Evolutionary conservation across 1,284 basidiomycete species (phyloP), one percentile per base, ranked within the genome.

Genomic region (Melampsora americana): DNA sequence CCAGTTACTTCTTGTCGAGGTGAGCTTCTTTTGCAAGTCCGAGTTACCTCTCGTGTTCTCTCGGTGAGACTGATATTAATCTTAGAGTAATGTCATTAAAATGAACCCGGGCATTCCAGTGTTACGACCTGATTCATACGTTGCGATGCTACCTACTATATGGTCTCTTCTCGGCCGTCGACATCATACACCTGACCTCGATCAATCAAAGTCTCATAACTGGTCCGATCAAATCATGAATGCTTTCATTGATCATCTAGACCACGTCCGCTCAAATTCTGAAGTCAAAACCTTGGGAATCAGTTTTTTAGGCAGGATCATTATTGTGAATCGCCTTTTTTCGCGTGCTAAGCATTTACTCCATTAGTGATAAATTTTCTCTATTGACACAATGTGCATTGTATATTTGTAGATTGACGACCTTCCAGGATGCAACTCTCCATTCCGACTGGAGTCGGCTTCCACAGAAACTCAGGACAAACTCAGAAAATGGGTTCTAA

Each of bases 71-170:
- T 69, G 28, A 42, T 61, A 62, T 50, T 14, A 16, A 20, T 64
- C 42, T 5, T 62, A 44, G 65, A 59, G 76, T 76, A 60, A 78
- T 28, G 79, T 78, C n/a, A 78, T 78, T 30, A 79, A 80, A 59
- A 79, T 77, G 84, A 85, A 80, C 79, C 86, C 79, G 80, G 83
- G 82, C 81, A 84, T 80, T 78, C 87, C 85, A 18, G 77, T 83
- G 0, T 84, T 94, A 66, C 86, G 87, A 14, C 83, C 88, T 0
- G 81, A 85, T n/a, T 86, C 88, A 16, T 95, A 93, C 83, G 80
- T 83, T 2, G 86, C 89, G 1, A 85, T 95, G 39, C 84, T 93
- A 26, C 92, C 93, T 1, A 90, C 92, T 1, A 86, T 95, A 61
- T 95, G 92, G 92, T 87, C 89, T 32, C 84, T 96, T 62, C 81